Conservation (phyloP, 2,329 filamentous ascomycete species). For the Clarireedia paspali region DNA sequence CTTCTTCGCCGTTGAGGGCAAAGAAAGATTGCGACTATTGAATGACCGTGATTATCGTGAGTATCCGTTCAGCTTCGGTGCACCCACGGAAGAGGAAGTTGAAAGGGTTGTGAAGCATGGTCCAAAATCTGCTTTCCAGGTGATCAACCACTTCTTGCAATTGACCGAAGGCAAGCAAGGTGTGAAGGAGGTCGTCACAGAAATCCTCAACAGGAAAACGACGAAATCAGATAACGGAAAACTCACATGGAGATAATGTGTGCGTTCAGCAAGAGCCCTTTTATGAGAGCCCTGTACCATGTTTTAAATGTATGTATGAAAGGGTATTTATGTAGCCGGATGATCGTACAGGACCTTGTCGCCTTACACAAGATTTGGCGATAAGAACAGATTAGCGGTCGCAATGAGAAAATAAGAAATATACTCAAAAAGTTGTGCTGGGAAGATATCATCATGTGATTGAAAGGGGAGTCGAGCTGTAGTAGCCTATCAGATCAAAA, state of each 20-base stretch:
- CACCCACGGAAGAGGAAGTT: constrained; percentile 65
- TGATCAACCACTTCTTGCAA: constrained; percentile 55
- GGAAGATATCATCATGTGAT: constrained; percentile 23
- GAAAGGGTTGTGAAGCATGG: constrained; percentile 36
- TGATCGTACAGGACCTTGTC: constrained; percentile 10
- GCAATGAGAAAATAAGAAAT: constrained; percentile 13
- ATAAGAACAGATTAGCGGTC: constrained; percentile 15
- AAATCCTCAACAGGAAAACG: constrained; percentile 50
- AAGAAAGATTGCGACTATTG: constrained; percentile 50
- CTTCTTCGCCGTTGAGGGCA: constrained; percentile 57
- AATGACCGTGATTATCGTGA: constrained; percentile 54
- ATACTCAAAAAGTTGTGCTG: neutral
- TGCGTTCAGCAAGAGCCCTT: constrained; percentile 3
- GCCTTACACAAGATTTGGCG: constrained; percentile 4
- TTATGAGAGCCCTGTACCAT: constrained; percentile 2
- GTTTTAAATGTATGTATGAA: constrained; percentile 11
- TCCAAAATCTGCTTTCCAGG: constrained; percentile 42
- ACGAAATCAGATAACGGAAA: constrained; percentile 24
- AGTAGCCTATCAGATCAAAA: constrained; percentile 8
- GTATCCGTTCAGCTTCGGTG: constrained; percentile 63
- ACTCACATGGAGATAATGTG: constrained; percentile 19
- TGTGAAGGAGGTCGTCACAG: constrained; percentile 57
- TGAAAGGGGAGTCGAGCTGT: constrained; percentile 6
- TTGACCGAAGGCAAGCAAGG: constrained; percentile 59
- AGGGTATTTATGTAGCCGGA: constrained; percentile 15